Percentiles rank a stretch among this genome's conserved stretches.
Conservation (phyloP, 164 flowering plant species). For the Euptelea pleiosperma region DNA sequence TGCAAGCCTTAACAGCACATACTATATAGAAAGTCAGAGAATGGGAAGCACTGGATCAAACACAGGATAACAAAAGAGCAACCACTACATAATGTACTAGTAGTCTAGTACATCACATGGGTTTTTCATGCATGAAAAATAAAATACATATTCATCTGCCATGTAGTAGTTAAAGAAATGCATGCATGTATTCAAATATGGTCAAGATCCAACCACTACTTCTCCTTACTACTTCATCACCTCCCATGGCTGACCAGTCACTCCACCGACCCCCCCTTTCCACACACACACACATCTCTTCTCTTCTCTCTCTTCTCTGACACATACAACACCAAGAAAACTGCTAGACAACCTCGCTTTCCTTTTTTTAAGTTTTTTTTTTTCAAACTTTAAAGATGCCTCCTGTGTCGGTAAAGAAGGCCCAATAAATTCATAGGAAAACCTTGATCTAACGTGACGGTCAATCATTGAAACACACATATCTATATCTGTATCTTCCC, state of each 20-base stretch:
- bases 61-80: neutral
- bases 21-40: too few species aligned
- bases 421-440: conserved; percentile 11
- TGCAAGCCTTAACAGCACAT: too few species aligned
- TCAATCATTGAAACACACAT: conserved; percentile 27
- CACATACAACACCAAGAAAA: too few species aligned
- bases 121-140: neutral
- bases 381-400: conserved; percentile 1
- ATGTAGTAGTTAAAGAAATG: neutral
- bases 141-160: neutral
- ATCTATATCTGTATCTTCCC: conserved; percentile 7
- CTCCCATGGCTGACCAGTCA: conserved; percentile 7
- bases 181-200: neutral
- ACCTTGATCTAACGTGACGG: conserved; percentile 16
- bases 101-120: neutral
- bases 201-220: conserved; percentile 6
- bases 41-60: too few species aligned
- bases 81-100: too few species aligned
- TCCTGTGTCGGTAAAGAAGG: neutral
- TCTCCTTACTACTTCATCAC: neutral
- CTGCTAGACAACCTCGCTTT: too few species aligned
- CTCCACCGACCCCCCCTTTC: conserved; percentile 4
- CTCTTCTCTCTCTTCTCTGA: too few species aligned
- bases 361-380: too few species aligned
- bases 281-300: too few species aligned